Percentiles rank a stretch among this genome's conserved stretches.
These are phyloP conservation scores for Hypoxylon sp. DNA, from an alignment of 2,329 filamentous ascomycete genomes.

Conservation along the genomic window DNA sequence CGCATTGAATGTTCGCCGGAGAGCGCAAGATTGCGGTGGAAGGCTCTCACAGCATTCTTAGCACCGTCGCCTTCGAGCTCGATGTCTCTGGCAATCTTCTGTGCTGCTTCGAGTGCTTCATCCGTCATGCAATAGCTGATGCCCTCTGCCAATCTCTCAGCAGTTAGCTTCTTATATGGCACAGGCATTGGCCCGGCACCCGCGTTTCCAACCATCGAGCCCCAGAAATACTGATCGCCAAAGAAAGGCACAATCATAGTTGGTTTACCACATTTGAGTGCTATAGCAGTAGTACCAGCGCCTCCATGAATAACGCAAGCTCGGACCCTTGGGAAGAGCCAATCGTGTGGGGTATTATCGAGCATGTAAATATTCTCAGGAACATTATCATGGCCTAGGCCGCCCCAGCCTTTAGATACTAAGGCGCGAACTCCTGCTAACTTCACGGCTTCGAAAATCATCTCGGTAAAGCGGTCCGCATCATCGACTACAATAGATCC, in stretches of 20 bases:
- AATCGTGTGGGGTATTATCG: constrained; percentile 82
- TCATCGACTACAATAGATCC: constrained; percentile 83
- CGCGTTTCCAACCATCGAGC: constrained; percentile 74
- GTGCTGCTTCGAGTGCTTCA: constrained; percentile 70
- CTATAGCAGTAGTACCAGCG: constrained; percentile 82
- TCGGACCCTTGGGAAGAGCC: constrained; percentile 77
- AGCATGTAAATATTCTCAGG: constrained; percentile 79
- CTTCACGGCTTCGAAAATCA: constrained; percentile 79
- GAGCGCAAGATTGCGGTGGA: constrained; percentile 73
- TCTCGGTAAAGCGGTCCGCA: constrained; percentile 75
- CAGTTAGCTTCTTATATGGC: constrained; percentile 76
- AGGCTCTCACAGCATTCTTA: constrained; percentile 76
- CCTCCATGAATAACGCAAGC: constrained; percentile 83
- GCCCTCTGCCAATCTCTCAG: constrained; percentile 76
- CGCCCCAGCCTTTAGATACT: constrained; percentile 83
- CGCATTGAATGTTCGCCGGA: constrained; percentile 69
- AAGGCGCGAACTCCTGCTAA: constrained; percentile 77
- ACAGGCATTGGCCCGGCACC: constrained; percentile 76
- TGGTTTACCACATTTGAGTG: constrained; percentile 78
- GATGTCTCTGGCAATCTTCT: constrained; percentile 73
- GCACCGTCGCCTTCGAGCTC: constrained; percentile 76
- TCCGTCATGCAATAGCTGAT: constrained; percentile 77
- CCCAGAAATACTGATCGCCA: constrained; percentile 86
- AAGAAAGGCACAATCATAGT: constrained; percentile 86
- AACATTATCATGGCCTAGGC: constrained; percentile 71